Evolutionary conservation across 257 asterid genomes (phyloP), one percentile per base, ranked within the genome.

Genomic region (Anisodus tanguticus): DNA sequence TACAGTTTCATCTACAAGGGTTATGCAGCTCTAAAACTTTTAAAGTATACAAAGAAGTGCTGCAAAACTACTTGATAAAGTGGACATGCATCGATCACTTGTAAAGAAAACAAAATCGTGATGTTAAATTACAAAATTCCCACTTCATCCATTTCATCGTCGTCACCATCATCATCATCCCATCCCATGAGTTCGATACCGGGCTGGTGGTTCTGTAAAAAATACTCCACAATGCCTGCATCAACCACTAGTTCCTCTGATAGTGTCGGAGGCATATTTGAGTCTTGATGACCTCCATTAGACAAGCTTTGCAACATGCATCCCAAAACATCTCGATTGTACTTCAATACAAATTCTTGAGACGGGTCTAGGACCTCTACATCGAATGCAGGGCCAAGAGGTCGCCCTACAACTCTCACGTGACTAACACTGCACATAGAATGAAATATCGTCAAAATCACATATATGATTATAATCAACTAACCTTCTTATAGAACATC

Each of bases 341-440:
- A 85, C 71, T 85, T 85, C 19, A 85, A 62, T 51, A 53, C 12
- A 41, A 85, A 72, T 11, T 85, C 59, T 58, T 76, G 83, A 31
- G 80, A 80, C 10, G 79, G 78, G 2, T 72, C 76, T 63, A 72
- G 85, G 35, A 85, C 72, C 85, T 85, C 85, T 58, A 72, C 4
- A 19, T 82, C 83, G 3, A 85, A 81, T 37, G 83, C 79, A 47
- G 85, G 79, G 19, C 69, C 35, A 3, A 85, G 47, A 31, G 87
- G 57, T 11, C 47, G 26, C 19, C 83, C 87, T 43, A 82, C 41
- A 7, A 85, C 85, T 72, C 22, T 84, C 39, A 82, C 87, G 47
- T 85, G 83, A 71, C 67, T 58, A 8, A 85, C 13, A 59, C 85
- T 81, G 80, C 63, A 79, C 63, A 71, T 17, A 72, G 70, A 58